Conservation (phyloP, 2,329 filamentous ascomycete genomes). For the Trichoderma sp. region DNA sequence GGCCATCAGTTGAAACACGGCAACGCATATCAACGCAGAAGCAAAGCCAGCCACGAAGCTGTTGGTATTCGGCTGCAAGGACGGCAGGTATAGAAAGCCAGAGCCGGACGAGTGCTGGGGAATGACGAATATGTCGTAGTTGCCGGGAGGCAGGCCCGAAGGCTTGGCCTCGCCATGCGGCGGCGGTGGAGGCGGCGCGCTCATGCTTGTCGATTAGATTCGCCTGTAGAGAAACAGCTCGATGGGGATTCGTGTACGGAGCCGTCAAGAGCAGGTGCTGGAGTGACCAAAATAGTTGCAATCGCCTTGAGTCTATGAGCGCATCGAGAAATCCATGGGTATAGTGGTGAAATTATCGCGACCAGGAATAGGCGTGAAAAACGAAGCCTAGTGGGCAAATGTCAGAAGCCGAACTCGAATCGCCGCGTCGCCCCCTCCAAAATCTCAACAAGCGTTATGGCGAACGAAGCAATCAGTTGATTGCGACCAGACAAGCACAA, state of each 20-base stretch:
- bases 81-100: conserved; percentile 93
- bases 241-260: neutral
- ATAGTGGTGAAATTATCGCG: conserved; percentile 10
- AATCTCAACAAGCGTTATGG: neutral
- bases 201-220: conserved; percentile 15
- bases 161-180: conserved; percentile 78
- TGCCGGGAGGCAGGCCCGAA: conserved; percentile 75
- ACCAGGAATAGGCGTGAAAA: neutral
- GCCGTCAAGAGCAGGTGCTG: neutral
- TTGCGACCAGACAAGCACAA: neutral
- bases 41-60: conserved; percentile 88
- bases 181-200: conserved; percentile 72
- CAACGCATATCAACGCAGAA: conserved; percentile 70
- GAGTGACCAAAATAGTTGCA: neutral
- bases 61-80: conserved; percentile 79
- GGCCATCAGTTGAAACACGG: conserved; percentile 70
- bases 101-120: conserved; percentile 86
- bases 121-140: conserved; percentile 97
- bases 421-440: neutral
- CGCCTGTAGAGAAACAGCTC: neutral
- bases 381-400: neutral
- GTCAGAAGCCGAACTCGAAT: conserved; percentile 6
- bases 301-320: conserved; percentile 30
- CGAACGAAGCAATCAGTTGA: neutral
- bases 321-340: conserved; percentile 38